phyloP scores from a whole-genome alignment of 306 rosid species.

The Quercus mongolica region DNA sequence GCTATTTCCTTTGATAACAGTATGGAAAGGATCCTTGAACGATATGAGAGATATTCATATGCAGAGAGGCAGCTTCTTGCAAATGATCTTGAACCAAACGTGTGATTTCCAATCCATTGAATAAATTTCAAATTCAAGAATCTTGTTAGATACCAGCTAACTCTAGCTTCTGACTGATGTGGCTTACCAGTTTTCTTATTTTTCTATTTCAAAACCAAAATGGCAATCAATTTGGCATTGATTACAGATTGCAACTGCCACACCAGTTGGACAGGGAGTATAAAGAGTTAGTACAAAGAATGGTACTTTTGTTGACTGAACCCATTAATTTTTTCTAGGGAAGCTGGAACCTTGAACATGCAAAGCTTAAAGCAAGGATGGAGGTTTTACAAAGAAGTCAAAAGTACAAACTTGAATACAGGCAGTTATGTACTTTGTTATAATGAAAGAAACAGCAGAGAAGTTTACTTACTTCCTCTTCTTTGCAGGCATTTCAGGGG shows the following conservation, averaged over 20 bases:
- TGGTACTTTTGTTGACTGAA: not conserved
- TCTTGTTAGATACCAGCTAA: not conserved
- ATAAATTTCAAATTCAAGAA: not conserved
- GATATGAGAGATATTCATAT: constrained; percentile 77
- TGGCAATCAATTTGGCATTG: not conserved
- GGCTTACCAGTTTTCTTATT: not conserved
- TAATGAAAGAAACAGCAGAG: not conserved
- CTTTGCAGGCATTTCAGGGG: constrained; percentile 75
- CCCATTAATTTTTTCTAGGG: constrained; percentile 33
- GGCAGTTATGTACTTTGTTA: not conserved
- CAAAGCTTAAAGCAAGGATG: constrained; percentile 81
- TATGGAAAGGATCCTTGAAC: constrained; percentile 80
- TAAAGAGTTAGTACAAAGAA: too few relatives aligned
- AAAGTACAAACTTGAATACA: constrained; percentile 28
- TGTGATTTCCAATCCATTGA: constrained; percentile 15
- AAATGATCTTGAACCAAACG: constrained; percentile 44
- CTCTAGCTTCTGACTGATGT: not conserved
- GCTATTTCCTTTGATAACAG: constrained; percentile 34
- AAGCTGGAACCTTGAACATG: constrained; percentile 76
- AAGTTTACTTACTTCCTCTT: not conserved
- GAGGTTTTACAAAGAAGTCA: constrained; percentile 65
- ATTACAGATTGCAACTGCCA: not conserved
- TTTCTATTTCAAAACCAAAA: not conserved
- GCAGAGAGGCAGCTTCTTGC: constrained; percentile 55
- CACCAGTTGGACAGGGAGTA: too few relatives aligned